These are phyloP conservation scores for Fusarium xyrophilum DNA, from an alignment of 2,329 filamentous ascomycete species.

Conservation along the genomic window DNA sequence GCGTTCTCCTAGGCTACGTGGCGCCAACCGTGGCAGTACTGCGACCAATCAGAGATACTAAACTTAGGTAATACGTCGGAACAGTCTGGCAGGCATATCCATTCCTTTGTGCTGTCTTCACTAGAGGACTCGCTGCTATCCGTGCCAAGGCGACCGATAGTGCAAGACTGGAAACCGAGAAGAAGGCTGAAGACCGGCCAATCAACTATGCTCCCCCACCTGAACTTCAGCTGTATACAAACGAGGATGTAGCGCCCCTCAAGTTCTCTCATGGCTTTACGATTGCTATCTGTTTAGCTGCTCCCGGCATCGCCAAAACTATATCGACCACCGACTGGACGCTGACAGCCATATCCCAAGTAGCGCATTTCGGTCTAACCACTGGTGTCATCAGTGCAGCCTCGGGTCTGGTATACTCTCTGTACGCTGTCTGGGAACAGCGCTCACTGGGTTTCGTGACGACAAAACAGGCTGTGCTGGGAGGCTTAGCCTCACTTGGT, in stretches of 20 bases:
- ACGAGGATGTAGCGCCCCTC: background rate
- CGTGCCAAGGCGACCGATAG: accelerated
- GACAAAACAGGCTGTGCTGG: background rate
- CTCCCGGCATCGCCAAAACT: accelerated
- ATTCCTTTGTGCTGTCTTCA: background rate
- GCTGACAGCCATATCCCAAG: accelerated
- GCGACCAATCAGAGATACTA: background rate
- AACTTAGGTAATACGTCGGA: no score
- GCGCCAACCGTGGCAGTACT: background rate
- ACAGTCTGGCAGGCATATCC: background rate
- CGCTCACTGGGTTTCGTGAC: background rate
- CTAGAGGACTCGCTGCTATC: background rate
- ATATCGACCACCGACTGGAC: no score
- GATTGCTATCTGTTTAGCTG: background rate
- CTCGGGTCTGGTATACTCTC: background rate
- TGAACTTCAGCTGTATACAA: background rate
- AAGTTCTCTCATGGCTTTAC: background rate
- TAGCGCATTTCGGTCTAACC: accelerated
- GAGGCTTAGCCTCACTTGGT: accelerated
- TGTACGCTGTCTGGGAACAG: background rate
- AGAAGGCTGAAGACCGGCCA: background rate
- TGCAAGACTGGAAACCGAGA: accelerated
- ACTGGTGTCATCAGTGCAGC: accelerated
- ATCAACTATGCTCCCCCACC: background rate
- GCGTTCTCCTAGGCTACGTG: background rate